These are phyloP conservation scores for Dovyalis caffra DNA, from an alignment of 345 rosid species.

Conservation along the genomic window DNA sequence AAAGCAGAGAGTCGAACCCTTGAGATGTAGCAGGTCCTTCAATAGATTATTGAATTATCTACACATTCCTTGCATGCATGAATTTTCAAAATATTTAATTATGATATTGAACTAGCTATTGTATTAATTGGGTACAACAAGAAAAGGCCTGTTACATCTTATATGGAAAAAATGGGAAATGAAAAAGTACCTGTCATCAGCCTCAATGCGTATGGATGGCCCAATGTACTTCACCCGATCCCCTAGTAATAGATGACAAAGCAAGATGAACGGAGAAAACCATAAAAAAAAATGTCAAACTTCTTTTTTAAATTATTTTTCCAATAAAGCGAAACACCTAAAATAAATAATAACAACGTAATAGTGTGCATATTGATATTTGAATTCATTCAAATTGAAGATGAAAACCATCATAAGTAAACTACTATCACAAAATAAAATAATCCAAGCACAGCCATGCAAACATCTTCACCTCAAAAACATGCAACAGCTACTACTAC, in stretches of 20 bases:
- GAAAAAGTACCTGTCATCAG: constrained; percentile 59
- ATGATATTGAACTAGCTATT: background rate
- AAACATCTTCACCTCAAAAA: background rate
- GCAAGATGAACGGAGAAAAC: background rate
- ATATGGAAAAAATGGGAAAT: background rate
- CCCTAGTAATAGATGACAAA: constrained; percentile 43
- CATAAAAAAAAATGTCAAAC: background rate
- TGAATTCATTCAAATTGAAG: background rate
- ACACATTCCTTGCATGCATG: background rate
- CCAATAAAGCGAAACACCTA: background rate
- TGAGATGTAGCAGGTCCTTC: background rate
- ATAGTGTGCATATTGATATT: background rate
- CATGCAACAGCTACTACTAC: background rate
- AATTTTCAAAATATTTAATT: background rate
- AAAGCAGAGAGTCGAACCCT: background rate
- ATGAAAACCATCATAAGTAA: background rate
- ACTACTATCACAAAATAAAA: background rate
- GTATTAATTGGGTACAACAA: background rate
- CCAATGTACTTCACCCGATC: constrained; percentile 91
- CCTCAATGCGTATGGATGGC: constrained; percentile 45
- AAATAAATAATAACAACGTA: background rate
- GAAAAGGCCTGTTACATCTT: background rate
- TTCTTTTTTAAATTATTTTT: background rate
- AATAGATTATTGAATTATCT: background rate
- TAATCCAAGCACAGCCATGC: background rate